Evolutionary conservation across 352 stramenopile species (phyloP), one percentile per base, ranked within the genome.

Genomic region (Globisporangium spiculum): DNA sequence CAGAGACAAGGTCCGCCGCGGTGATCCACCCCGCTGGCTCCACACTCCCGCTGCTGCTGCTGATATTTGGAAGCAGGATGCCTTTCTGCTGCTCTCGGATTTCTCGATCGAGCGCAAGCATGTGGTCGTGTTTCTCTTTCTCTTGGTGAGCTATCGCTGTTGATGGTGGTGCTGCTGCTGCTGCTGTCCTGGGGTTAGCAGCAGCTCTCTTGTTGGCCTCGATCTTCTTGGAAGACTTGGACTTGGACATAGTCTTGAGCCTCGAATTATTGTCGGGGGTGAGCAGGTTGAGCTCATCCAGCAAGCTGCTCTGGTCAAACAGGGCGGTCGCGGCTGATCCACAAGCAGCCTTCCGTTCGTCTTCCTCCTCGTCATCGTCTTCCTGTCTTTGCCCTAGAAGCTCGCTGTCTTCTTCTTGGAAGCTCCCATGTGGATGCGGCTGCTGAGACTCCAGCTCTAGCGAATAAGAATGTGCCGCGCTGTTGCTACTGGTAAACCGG

Each of bases 51-150:
- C 4, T 22, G 16, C 41, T 16, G 44, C 14, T 46, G 38, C 16
- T 20, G 18, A 12, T 52, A 12, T 52, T 52, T 22, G 44, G 18
- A 52, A 14, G 16, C 56, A 81, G 70, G 58, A 88, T 74, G 2
- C 68, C 63, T 63, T 76, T 85, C 48, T 81, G 77, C 18, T 89
- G 69, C 65, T 88, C 83, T 24, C 78, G 76, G 36, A 84, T 75
- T 59, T 88, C 80, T 24, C 56, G 57, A 41, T 70, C 65, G 24
- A 88, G 69, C 30, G 73, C 71, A n/a, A 56, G 34, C 16, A 60
- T 36, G 26, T 41, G 52, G 24, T 53, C 52, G n/a, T 48, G 27
- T 38, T 41, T 48, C 27, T 52, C 61, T 12, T 58, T 69, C 56
- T 68, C 54, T 9, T 56, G 60, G 18, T 27, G 46, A 27, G 71